Conservation (phyloP, 495 filamentous ascomycete genomes). For the Daldinia decipiens region DNA sequence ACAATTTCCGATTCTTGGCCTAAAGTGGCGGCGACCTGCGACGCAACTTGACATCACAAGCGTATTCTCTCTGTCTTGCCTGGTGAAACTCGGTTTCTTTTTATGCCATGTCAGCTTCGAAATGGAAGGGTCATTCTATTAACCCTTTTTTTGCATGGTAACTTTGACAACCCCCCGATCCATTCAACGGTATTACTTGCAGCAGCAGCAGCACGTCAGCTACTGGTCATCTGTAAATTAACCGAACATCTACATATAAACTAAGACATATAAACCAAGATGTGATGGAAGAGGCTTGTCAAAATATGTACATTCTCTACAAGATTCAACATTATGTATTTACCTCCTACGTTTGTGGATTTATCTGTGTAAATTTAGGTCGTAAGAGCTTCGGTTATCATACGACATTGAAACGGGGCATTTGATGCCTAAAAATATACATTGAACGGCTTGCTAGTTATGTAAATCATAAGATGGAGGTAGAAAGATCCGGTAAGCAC, state of each 20-base stretch:
- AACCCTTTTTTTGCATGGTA: background rate
- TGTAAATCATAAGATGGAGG: background rate
- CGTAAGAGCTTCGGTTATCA: slow-evolving; percentile 1
- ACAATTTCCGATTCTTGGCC: background rate
- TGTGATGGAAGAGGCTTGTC: no score
- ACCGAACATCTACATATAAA: background rate
- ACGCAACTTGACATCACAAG: slow-evolving; percentile 39
- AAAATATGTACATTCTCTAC: no score
- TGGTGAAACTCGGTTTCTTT: slow-evolving; percentile 1
- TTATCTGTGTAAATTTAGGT: background rate
- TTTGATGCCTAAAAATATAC: slow-evolving; percentile 1
- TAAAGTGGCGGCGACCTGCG: background rate
- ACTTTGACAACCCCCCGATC: slow-evolving; percentile 6
- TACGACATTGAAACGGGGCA: background rate
- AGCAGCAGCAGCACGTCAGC: slow-evolving; percentile 37
- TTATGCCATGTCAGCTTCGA: background rate
- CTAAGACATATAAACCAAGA: no score
- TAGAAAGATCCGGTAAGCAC: background rate
- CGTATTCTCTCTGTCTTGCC: slow-evolving; percentile 18
- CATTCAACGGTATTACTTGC: slow-evolving; percentile 37
- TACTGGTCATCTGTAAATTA: slow-evolving; percentile 25
- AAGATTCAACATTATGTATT: background rate
- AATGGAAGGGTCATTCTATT: background rate
- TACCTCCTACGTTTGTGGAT: background rate
- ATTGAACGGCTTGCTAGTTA: background rate